phyloP scores from a whole-genome alignment of 2,329 filamentous ascomycete species.

The Herpotrichia juniperi region DNA sequence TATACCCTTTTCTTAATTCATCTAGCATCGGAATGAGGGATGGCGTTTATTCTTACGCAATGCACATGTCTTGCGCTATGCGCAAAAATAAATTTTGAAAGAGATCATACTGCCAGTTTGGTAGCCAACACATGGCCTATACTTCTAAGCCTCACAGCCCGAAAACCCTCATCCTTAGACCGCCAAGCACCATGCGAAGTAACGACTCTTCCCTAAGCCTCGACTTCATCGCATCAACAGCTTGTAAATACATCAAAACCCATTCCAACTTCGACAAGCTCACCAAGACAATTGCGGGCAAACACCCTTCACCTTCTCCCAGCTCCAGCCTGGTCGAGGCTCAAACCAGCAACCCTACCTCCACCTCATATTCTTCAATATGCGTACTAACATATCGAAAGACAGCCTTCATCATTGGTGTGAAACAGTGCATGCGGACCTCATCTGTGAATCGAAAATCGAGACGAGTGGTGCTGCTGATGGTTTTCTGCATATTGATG shows the following conservation, averaged over 20 bases:
- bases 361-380: slow-evolving; percentile 21
- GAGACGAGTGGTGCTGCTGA: slow-evolving; percentile 13
- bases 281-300: too few relatives aligned
- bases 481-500: slow-evolving; percentile 12
- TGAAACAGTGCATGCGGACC: slow-evolving; percentile 23
- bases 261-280: slow-evolving; percentile 11
- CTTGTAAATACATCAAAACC: too few relatives aligned
- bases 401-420: slow-evolving; percentile 19
- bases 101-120: too few relatives aligned
- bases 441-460: slow-evolving; percentile 16
- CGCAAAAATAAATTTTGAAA: too few relatives aligned
- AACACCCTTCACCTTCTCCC: slow-evolving; percentile 15
- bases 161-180: too few relatives aligned
- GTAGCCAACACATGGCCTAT: too few relatives aligned
- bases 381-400: slow-evolving; percentile 15
- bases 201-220: too few relatives aligned
- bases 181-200: too few relatives aligned
- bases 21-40: background rate
- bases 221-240: too few relatives aligned
- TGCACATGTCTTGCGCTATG: background rate
- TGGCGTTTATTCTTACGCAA: background rate
- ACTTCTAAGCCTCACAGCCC: too few relatives aligned
- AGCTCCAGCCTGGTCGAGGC: slow-evolving; percentile 9
- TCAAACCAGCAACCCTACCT: slow-evolving; percentile 22
- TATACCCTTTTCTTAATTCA: slow-evolving; percentile 7